Evolutionary conservation across 345 rosid species (phyloP), one percentile per base, ranked within the genome.

Genomic region (Ceriops decandra): DNA sequence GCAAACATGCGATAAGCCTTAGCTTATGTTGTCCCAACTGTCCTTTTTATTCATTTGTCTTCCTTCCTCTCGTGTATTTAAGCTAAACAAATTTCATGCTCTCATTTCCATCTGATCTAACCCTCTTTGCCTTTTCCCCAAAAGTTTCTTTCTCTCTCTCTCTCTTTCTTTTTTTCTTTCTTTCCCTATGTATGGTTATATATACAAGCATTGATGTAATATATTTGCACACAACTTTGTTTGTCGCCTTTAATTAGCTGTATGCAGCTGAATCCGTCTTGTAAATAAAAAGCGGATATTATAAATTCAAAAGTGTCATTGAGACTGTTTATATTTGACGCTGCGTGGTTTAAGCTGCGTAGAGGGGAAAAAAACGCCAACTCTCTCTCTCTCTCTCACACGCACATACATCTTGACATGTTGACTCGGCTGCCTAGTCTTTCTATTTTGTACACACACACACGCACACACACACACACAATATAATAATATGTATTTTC

Each of bases 1-100:
- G 98, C 95, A 93, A 93, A 86, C 96, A 89, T 85, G 92, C 85
- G 90, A 88, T 82, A 79, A 82, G 88, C 74, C 84, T 72, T 3
- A 67, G 66, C 73, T 78, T 58, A 74, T 75, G 31, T 66, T 5
- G 7, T 69, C 76, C 81, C 72, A 85, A 77, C 86, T 81, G 86
- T 76, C 69, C 68, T 68, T 73, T 72, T 68, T 19, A 24, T 56
- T 56, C 17, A 24, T 24, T 27, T 56, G 5, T 27, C 31, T 56
- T 24, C 19, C 59, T 56, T 56, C 59, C 26, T 9, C 59, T 24
- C 59, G 59, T 56, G 59, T 24, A 22, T 21, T 26, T 21, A 21
- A 21, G 28, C 59, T 11, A 7, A 56, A 24, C 59, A 56, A 56
- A 56, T 9, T 22, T 24, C 59, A 24, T 56, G 31, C 31, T 27